Evolutionary conservation across 805 yeast genomes (phyloP).

Genomic region (Suhomyces sp.): DNA sequence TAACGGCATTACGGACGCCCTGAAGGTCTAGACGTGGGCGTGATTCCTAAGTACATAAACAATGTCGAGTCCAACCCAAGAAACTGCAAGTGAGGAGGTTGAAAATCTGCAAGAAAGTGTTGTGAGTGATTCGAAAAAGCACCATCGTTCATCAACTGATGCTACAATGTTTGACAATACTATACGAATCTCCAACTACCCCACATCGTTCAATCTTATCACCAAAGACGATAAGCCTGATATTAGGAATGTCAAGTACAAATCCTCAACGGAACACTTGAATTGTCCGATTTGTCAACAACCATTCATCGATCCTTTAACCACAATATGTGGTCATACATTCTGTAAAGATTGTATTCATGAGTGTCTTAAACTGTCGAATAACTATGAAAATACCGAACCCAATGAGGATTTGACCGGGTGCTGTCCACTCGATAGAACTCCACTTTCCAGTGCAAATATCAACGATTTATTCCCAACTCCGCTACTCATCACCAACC

Average conservation of each 20-base stretch:
- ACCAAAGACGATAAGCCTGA: conserved; percentile 23
- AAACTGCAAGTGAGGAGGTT: no score
- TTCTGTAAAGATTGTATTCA: conserved; percentile 16
- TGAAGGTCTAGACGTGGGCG: no score
- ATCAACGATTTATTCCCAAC: conserved; percentile 45
- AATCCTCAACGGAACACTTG: conserved; percentile 28
- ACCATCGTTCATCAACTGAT: no score
- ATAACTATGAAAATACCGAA: conserved; percentile 10
- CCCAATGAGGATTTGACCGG: conserved; percentile 15
- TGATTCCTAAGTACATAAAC: no score
- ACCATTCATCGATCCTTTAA: conserved; percentile 59
- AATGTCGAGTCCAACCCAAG: no score
- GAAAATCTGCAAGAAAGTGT: no score
- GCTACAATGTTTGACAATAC: background rate
- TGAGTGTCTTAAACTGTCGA: conserved; percentile 29
- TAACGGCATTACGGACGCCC: no score
- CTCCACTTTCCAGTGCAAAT: conserved; percentile 37
- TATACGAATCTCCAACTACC: conserved; percentile 8
- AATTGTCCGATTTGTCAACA: conserved; percentile 67
- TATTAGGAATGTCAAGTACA: conserved; percentile 29
- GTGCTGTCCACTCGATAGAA: conserved; percentile 63
- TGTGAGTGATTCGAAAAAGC: no score
- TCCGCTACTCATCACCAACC: conserved; percentile 57
- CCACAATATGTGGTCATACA: conserved; percentile 41
- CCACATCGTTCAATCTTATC: conserved; percentile 17